These are phyloP conservation scores for Cordia subcordata DNA, from an alignment of 257 asterid species.

Conservation along the genomic window DNA sequence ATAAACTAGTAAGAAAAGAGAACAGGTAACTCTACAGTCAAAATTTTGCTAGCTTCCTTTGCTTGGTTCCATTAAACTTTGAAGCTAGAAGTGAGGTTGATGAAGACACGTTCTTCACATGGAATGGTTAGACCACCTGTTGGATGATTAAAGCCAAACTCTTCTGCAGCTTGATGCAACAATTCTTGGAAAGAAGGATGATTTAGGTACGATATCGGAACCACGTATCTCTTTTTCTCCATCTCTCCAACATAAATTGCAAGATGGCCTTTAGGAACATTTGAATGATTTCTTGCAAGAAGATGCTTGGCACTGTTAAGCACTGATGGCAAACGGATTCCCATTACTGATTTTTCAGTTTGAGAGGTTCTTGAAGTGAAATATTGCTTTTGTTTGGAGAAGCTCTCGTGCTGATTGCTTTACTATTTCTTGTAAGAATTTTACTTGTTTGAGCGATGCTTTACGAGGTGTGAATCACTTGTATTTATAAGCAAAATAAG, in stretches of 20 bases:
- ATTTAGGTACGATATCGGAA: conserved; percentile 25
- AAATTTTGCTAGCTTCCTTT: neutral
- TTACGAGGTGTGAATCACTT: neutral
- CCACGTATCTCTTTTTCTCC: conserved; percentile 23
- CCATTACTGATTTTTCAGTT: conserved; percentile 14
- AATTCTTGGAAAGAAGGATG: conserved; percentile 30
- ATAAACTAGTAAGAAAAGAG: no score
- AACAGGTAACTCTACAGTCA: neutral
- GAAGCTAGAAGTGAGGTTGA: conserved; percentile 18
- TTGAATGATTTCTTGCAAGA: conserved; percentile 12
- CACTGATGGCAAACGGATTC: conserved; percentile 23
- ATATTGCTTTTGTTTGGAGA: neutral
- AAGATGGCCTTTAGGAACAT: conserved; percentile 31
- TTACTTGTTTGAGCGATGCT: neutral
- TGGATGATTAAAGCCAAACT: conserved; percentile 32
- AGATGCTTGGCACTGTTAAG: conserved; percentile 16
- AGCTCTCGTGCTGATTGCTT: no score
- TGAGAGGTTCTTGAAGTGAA: neutral
- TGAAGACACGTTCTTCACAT: conserved; percentile 19
- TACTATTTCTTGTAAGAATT: no score
- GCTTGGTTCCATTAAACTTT: neutral
- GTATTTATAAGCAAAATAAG: neutral
- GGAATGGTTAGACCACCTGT: conserved; percentile 35
- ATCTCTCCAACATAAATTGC: conserved; percentile 32
- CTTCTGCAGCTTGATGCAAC: conserved; percentile 26